These are phyloP conservation scores for Tuber indicum DNA, from an alignment of 495 filamentous ascomycete genomes.

Conservation along the genomic window DNA sequence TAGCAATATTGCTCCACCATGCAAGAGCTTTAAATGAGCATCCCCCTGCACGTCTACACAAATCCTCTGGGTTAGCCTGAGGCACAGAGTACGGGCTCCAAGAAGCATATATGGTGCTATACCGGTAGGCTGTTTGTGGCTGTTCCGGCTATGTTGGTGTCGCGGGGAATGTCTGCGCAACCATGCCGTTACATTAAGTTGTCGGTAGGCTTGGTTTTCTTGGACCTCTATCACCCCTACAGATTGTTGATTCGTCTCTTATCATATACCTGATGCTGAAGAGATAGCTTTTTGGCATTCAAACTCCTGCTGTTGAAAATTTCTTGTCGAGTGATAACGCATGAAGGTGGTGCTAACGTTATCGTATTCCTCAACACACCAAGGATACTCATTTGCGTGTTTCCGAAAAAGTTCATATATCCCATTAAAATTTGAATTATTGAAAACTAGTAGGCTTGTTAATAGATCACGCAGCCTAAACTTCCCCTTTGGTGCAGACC, in stretches of 20 bases:
- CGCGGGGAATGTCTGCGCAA: too few species aligned
- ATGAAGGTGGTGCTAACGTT: not conserved
- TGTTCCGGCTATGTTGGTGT: too few species aligned
- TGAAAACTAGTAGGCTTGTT: not conserved
- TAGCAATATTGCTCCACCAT: too few species aligned
- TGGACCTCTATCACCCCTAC: not conserved
- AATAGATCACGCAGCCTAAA: not conserved
- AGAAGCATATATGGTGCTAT: too few species aligned
- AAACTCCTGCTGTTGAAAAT: not conserved
- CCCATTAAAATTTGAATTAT: not conserved
- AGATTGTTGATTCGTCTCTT: not conserved
- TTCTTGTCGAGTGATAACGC: not conserved
- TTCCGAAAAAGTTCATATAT: not conserved
- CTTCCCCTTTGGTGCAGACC: not conserved
- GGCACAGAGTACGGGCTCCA: not conserved
- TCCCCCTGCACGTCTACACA: too few species aligned
- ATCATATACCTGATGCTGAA: too few species aligned
- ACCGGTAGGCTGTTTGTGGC: too few species aligned
- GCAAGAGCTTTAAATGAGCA: too few species aligned
- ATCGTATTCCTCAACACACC: too few species aligned
- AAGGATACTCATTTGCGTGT: too few species aligned
- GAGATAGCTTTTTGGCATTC: not conserved
- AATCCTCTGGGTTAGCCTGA: not conserved
- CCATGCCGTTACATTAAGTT: too few species aligned
- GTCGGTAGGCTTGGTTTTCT: too few species aligned